These are phyloP conservation scores for Neurospora sp. DNA, from an alignment of 495 filamentous ascomycete genomes.

Conservation along the genomic window DNA sequence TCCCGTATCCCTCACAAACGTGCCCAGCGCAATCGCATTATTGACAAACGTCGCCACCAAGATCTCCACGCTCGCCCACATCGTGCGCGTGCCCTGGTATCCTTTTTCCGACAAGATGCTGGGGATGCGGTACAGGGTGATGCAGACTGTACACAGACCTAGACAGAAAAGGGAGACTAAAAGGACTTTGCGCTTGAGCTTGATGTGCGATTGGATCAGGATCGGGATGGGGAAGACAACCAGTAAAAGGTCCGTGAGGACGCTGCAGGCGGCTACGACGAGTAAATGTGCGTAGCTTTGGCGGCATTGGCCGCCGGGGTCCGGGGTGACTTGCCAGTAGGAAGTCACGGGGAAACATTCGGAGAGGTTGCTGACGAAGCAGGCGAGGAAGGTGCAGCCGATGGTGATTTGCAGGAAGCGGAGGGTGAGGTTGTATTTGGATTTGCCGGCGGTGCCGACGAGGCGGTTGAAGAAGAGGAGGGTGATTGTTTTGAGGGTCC, in stretches of 20 bases:
- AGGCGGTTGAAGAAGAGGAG: conserved; percentile 83
- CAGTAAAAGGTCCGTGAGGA: conserved; percentile 77
- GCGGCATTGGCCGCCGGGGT: conserved; percentile 75
- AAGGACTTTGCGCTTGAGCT: conserved; percentile 47
- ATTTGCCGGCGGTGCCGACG: conserved; percentile 50
- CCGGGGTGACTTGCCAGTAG: conserved; percentile 86
- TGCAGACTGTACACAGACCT: conserved; percentile 59
- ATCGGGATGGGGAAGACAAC: conserved; percentile 83
- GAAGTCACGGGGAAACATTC: conserved; percentile 77
- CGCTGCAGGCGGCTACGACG: conserved; percentile 68
- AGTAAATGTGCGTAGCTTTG: conserved; percentile 72
- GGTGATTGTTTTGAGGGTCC: conserved; percentile 82
- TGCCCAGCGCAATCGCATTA: conserved; percentile 68
- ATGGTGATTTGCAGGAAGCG: conserved; percentile 63
- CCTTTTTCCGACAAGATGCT: conserved; percentile 50
- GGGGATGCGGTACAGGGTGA: conserved; percentile 68
- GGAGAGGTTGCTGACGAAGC: conserved; percentile 66
- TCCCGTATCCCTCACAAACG: conserved; percentile 69
- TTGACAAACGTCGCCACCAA: conserved; percentile 64
- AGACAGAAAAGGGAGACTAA: conserved; percentile 65
- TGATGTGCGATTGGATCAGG: conserved; percentile 60
- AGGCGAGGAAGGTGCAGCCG: conserved; percentile 58
- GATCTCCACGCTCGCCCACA: conserved; percentile 66
- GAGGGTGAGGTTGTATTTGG: conserved; percentile 54
- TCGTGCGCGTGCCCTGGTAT: conserved; percentile 62